A percentile compares a stretch with the other conserved stretches of the same genome.
Conservation (phyloP, 352 stramenopile genomes). For the Pythium phragmiticola region DNA sequence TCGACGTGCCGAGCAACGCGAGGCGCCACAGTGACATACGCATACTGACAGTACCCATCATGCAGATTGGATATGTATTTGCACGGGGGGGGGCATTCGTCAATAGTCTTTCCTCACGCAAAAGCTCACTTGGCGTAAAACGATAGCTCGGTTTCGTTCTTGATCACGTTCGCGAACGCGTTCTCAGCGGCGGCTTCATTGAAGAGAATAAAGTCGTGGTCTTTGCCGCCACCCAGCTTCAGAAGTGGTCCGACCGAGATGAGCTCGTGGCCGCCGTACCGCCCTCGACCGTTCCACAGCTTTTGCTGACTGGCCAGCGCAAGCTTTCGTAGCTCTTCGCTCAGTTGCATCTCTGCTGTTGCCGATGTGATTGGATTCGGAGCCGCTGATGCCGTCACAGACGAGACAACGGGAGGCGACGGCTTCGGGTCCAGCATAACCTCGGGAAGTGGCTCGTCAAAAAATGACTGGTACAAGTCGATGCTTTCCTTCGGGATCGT, state of each 20-base stretch:
- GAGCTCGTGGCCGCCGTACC: conserved; percentile 40
- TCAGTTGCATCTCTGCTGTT: conserved; percentile 1
- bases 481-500: conserved; percentile 65
- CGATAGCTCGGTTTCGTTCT: conserved; percentile 71
- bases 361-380: background rate
- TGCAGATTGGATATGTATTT: no score
- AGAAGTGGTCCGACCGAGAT: conserved; percentile 70
- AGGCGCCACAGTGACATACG: background rate
- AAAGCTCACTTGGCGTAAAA: conserved; percentile 63
- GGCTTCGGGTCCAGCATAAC: conserved; percentile 45
- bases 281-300: background rate
- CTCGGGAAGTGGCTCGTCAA: conserved; percentile 62
- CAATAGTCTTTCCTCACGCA: no score
- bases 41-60: conserved; percentile 8
- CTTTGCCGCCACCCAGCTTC: conserved; percentile 80
- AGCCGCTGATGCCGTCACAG: background rate
- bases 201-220: conserved; percentile 81
- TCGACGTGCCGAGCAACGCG: no score
- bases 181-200: conserved; percentile 74
- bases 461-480: conserved; percentile 83
- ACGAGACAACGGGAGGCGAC: background rate
- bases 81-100: no score
- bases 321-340: conserved; percentile 18
- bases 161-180: conserved; percentile 71
- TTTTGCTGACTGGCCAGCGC: conserved; percentile 13